Evolutionary conservation across 805 yeast species (phyloP), one percentile per base, ranked within the genome.

Genomic region (Ogataea philodendri): DNA sequence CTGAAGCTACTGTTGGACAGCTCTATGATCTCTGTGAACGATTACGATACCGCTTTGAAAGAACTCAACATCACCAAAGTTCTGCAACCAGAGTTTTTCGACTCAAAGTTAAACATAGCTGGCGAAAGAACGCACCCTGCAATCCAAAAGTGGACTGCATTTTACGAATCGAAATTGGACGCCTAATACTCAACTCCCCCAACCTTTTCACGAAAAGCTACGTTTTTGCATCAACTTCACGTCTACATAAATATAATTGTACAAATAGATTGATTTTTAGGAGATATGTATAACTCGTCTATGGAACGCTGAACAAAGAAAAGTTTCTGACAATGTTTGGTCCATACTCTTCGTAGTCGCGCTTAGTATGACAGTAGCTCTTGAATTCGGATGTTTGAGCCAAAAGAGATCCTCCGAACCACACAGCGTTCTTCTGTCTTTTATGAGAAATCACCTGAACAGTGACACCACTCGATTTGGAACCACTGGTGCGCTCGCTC

Each of bases 371-470:
- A 62, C 97, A 93, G 65, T 89, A 89, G 62, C 94, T 79, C 65
- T 84, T 86, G 68, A 93, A 93, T 66, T 93, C 98, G 15, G 95
- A 80, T 8, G 99, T 93, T 68, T 90, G 97, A 1, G 99, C 97
- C 58, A 93, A 72, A 50, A 93, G 69, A 14, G 95, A 84, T 49
- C 99, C 99, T 52, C 99, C 99, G 60, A 90, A 93, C 99, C 99
- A 93, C 41, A 93, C 99, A 3, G 99, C 99, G 57, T 93, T 87
- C 62, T 96, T 78, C 69, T 93, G 99, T 66, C 93, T 84, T 70
- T 90, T 88, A 68, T 93, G 99, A 18, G 95, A 79, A 48, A 93
- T 89, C 44, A 93, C 99, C 66, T 86, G 94, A 38, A 93, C 99
- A 39, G 88, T 95, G 33, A 93, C 94, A 60, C 99, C 99, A 19